Evolutionary conservation across 2,329 filamentous ascomycete species (phyloP), one percentile per base, ranked within the genome.

Genomic region (Balansia obtecta): DNA sequence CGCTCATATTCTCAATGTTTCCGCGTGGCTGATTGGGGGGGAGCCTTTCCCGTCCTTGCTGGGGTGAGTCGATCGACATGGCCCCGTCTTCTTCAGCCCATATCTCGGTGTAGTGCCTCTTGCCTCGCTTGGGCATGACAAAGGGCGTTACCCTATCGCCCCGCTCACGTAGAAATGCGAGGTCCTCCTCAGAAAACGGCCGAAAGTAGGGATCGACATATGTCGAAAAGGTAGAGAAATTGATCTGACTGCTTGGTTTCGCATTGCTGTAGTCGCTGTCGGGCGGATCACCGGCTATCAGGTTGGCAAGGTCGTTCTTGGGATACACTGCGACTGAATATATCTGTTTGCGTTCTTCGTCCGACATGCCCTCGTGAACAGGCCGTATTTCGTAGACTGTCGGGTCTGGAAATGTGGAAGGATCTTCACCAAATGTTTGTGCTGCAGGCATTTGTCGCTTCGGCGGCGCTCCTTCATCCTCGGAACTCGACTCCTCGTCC

Each of bases 201-300:
- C 91, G 81, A 56, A 96, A 93, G 69, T 87, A 97, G 0, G 90
- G 88, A 55, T 98, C 93, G 50, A 94, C 79, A 63, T 93, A 95
- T 6, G 86, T 83, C n/a, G 86, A 84, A 66, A 98, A 98, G 1
- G 91, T 95, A 51, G 82, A 85, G 56, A 93, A 93, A 64, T 86
- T 90, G 65, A 97, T 93, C 71, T 98, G 93, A 60, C 91, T 95
- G 18, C 84, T 83, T 5, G 91, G 89, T 64, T 97, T 98, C 34
- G 88, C 85, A 63, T 82, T 95, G 63, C 88, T 96, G 61, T 96
- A 97, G 69, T 98, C 93, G 64, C 88, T 89, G 66, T 97, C 90
- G 1, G 93, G 91, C 1, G 90, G 86, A 39, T 86, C 83, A 45
- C 93, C 93, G 11, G 91, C 86, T 55, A 95, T 94, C 57, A 93